Evolutionary conservation across 2,329 filamentous ascomycete genomes (phyloP).

Genomic region (Dactylellina cionopaga): DNA sequence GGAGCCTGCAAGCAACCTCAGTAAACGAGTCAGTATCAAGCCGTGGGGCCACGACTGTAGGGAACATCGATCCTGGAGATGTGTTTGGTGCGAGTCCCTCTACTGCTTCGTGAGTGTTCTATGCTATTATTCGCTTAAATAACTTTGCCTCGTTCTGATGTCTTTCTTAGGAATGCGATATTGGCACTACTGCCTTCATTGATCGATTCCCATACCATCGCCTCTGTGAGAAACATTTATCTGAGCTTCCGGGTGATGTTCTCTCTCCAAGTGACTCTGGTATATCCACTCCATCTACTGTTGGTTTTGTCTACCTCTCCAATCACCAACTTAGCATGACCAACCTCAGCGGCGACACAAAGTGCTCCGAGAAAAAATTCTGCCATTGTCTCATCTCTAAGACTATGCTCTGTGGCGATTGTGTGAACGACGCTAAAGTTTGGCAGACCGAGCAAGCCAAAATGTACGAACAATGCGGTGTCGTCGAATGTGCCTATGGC

Average conservation of each 20-base stretch:
- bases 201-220: constrained; percentile 45
- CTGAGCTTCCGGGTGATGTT: constrained; percentile 38
- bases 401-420: constrained; percentile 45
- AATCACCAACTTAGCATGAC: constrained; percentile 45
- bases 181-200: constrained; percentile 44
- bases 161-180: constrained; percentile 45
- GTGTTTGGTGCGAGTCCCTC: constrained; percentile 48
- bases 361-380: constrained; percentile 37
- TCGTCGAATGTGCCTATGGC: constrained; percentile 46
- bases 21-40: constrained; percentile 46
- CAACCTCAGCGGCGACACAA: constrained; percentile 41
- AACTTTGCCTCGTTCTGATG: neutral
- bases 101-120: constrained; percentile 45
- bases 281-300: constrained; percentile 20
- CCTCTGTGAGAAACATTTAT: constrained; percentile 42
- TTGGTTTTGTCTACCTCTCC: constrained; percentile 35
- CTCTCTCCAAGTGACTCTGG: constrained; percentile 3
- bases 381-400: constrained; percentile 52
- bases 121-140: neutral
- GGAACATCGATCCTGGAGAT: constrained; percentile 50
- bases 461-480: constrained; percentile 28
- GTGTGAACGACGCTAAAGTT: constrained; percentile 23
- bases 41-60: constrained; percentile 51
- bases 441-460: constrained; percentile 35
- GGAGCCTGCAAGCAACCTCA: constrained; percentile 33